Evolutionary conservation across 176 grass and related monocot species (phyloP).

Genomic region (Rhynchospora pubera): DNA sequence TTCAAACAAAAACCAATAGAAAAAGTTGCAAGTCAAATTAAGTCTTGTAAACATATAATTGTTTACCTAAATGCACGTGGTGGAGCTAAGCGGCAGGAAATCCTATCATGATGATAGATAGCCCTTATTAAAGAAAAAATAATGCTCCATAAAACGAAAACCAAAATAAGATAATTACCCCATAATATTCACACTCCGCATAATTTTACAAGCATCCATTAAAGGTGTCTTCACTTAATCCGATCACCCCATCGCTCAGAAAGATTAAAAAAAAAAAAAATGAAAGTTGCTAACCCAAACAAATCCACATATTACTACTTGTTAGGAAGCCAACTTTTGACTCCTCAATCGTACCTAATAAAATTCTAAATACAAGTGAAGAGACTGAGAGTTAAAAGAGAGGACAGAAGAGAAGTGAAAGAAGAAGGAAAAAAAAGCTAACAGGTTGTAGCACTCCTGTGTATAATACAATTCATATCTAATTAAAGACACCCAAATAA

Average conservation of each 20-base stretch:
- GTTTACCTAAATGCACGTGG: not conserved
- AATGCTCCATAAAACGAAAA: not conserved
- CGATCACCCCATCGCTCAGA: not conserved
- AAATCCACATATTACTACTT: not conserved
- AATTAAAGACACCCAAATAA: not conserved
- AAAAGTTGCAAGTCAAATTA: not conserved
- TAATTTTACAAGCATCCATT: too few relatives aligned
- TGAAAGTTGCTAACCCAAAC: not conserved
- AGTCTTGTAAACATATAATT: not conserved
- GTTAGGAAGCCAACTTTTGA: slow-evolving; percentile 10
- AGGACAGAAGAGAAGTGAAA: not conserved
- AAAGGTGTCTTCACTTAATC: not conserved
- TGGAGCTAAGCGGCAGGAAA: not conserved
- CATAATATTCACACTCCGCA: not conserved
- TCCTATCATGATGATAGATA: not conserved
- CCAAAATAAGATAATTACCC: not conserved
- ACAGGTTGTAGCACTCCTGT: not conserved
- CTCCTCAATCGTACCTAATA: not conserved
- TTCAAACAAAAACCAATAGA: not conserved
- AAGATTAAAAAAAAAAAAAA: not conserved
- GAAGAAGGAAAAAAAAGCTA: not conserved
- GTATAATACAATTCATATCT: slow-evolving; percentile 11
- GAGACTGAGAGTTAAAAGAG: not conserved
- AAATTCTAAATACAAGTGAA: not conserved
- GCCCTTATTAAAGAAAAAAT: not conserved